Evolutionary conservation across 208 protist species (phyloP), one percentile per base, ranked within the genome.

Genomic region (Spongospora subterranea): DNA sequence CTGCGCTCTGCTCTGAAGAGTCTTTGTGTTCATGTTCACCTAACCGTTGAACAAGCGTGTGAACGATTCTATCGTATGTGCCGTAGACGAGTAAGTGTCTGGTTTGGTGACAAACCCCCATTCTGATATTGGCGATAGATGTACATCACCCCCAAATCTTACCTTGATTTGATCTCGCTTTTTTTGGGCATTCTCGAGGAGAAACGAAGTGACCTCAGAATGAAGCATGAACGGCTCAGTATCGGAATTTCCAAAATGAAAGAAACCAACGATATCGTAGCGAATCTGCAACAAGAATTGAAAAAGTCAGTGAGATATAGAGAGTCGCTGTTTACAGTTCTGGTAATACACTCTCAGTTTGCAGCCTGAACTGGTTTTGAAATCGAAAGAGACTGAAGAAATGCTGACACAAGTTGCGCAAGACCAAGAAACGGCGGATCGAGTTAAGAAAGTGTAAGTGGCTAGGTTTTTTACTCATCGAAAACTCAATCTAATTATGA

Each of bases 111-210:
- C 40, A 6, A 43, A 6, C 35, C 35, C 71, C n/a, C 17, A n/a
- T 82, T 82, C 35, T 39, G n/a, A 82, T 45, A 6, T 43, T 43
- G 6, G 54, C 54, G 29, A 65, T n/a, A 82, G 71, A 97, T 97
- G 92, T 98, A 98, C 96, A 98, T 97, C 6, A 98, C 98, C 29
- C 98, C 98, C 46, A 98, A 96, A 54, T 98, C 96, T 1, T 99
- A 98, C 93, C 94, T 99, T 1, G 96, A 97, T 92, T 95, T 98
- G 54, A 95, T 99, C 53, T 96, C 93, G 45, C 95, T 96, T 89
- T 93, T 98, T 94, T 60, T 93, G 11, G 92, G 94, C 45, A 91
- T 98, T 92, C 94, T 98, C 35, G 94, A 94, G 77, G 95, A 97
- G 91, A 96, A 98, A 93, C 92, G 95, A 71, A 77, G 24, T 0